Evolutionary conservation across 345 rosid species (phyloP).

Genomic region (Raphanus sativus): DNA sequence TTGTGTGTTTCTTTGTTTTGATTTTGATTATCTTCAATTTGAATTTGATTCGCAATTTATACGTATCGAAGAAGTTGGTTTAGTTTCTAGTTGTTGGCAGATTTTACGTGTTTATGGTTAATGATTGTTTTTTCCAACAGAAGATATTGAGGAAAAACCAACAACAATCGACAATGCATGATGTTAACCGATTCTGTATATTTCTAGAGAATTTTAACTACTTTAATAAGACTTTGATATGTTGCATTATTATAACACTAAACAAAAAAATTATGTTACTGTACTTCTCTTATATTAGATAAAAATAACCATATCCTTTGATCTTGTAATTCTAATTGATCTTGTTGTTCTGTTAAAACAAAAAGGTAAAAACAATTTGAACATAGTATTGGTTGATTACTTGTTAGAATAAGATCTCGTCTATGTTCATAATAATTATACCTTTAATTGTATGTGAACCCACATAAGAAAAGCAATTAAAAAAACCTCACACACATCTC

Average conservation of each 20-base stretch:
- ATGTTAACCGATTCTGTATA: too few relatives aligned
- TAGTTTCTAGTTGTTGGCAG: constrained; percentile 20
- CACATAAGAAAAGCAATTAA: background rate
- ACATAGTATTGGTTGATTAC: background rate
- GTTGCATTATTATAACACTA: too few relatives aligned
- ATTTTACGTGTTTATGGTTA: constrained; percentile 17
- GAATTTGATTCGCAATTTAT: constrained; percentile 10
- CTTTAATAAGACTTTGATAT: too few relatives aligned
- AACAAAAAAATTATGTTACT: too few relatives aligned
- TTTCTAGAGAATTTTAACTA: too few relatives aligned
- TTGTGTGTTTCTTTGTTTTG: background rate
- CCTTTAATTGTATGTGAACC: background rate
- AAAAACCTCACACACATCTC: background rate
- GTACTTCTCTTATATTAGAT: too few relatives aligned
- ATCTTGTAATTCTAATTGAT: too few relatives aligned
- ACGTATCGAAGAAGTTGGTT: constrained; percentile 3
- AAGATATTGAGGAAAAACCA: background rate
- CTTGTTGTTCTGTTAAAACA: too few relatives aligned
- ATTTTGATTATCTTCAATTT: background rate
- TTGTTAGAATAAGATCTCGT: background rate
- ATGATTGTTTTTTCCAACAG: background rate
- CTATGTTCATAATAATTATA: background rate
- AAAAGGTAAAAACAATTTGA: background rate
- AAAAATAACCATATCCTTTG: too few relatives aligned
- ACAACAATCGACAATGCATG: background rate